Evolutionary conservation across 2,329 filamentous ascomycete species (phyloP).

Genomic region (Parastagonospora avenae): DNA sequence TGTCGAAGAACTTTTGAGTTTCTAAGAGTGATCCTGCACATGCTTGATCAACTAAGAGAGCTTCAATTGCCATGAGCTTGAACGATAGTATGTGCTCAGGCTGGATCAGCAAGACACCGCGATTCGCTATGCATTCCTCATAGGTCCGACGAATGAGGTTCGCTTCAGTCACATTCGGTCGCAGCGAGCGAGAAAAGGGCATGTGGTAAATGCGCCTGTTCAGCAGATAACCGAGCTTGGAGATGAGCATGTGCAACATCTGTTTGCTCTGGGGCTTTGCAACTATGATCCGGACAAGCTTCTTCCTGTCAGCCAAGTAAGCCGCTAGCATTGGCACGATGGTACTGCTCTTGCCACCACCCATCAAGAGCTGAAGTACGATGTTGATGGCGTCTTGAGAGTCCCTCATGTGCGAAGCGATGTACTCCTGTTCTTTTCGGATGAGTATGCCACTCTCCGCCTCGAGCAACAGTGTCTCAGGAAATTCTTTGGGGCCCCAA

Average conservation of each 20-base stretch:
- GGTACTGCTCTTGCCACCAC: constrained; percentile 38
- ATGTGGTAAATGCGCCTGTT: constrained; percentile 61
- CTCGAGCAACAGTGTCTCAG: constrained; percentile 69
- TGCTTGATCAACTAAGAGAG: constrained; percentile 39
- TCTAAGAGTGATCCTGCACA: constrained; percentile 44
- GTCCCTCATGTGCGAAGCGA: constrained; percentile 62
- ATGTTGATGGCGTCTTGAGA: constrained; percentile 26
- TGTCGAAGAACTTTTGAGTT: constrained; percentile 55
- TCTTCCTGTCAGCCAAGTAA: constrained; percentile 55
- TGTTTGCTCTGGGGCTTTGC: constrained; percentile 66
- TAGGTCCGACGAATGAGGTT: constrained; percentile 47
- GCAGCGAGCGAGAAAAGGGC: constrained; percentile 62
- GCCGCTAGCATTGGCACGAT: constrained; percentile 40
- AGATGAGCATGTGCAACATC: constrained; percentile 62
- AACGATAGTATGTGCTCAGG: constrained; percentile 70
- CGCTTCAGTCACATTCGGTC: constrained; percentile 40
- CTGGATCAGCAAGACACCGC: constrained; percentile 65
- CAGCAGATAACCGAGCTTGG: constrained; percentile 62
- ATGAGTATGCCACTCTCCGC: constrained; percentile 67
- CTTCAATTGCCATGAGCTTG: constrained; percentile 65
- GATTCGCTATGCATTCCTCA: constrained; percentile 53
- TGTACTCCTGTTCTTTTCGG: constrained; percentile 62
- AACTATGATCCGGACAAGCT: constrained; percentile 64
- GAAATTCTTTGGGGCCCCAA: constrained; percentile 59
- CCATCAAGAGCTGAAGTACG: constrained; percentile 44